Evolutionary conservation across 169 alveolate species (phyloP), one percentile per base, ranked within the genome.

Genomic region (Perkinsus olseni): DNA sequence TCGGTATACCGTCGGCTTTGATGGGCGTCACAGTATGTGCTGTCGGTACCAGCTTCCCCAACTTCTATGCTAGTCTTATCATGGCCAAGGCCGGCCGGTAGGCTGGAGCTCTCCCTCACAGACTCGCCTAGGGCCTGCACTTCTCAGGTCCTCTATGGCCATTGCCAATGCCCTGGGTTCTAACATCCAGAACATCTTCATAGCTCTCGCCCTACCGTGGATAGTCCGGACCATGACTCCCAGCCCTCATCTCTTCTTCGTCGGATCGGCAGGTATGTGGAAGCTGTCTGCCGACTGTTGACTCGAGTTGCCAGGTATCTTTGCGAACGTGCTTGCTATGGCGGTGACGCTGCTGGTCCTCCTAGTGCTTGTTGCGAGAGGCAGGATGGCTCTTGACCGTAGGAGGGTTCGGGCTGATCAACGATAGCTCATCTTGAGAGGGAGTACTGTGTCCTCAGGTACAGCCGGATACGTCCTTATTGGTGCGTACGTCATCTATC

Each of bases 191-290:
- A 91, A 91, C 93, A 51, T 91, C 38, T 91, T 91, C 74, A 36
- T 91, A 37, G 93, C 93, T 31, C 39, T 91, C n/a, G 93, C 93
- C 39, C 40, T 91, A 24, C 93, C 93, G 34, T 91, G 93, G 93
- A 91, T 74, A 28, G 36, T 91, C 74, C 38, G 37, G 38, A 37
- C 74, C 93, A 62, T 62, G 36, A 4, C 17, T 1, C 31, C 82
- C 13, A 62, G 82, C 28, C 82, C 82, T 0, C 82, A 62, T 28
- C 36, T 24, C 4, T 62, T 62, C 82, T 13, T 13, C 17, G 82
- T 62, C 34, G 6, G 38, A 1, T 3, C 62, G 13, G 11, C 0
- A 24, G 93, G 74, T 11, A 0, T 0, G 74, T 91, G 38, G 31
- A 40, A 31, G 20, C 39, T 40, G 28, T n/a, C 74, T 20, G 74